phyloP scores from a whole-genome alignment of 352 stramenopile species.

The Globisporangium heterothallicum region DNA sequence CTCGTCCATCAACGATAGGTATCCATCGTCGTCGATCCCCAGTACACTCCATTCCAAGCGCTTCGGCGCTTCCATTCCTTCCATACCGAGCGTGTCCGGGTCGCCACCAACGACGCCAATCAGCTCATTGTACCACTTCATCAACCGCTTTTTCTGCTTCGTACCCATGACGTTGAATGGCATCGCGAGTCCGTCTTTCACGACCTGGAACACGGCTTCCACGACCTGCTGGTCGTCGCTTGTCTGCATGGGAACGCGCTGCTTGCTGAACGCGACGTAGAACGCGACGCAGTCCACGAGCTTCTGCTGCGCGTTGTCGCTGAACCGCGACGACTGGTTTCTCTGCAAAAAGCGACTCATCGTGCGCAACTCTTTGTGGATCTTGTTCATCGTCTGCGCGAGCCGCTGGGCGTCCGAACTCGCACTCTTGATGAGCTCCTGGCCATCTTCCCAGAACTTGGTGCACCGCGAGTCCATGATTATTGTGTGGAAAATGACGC shows the following conservation, averaged over 20 bases:
- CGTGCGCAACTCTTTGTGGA: constrained; percentile 66
- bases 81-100: constrained; percentile 27
- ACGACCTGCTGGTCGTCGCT: constrained; percentile 31
- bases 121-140: constrained; percentile 86
- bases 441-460: constrained; percentile 77
- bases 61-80: constrained; percentile 13
- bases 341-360: constrained; percentile 75
- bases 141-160: constrained; percentile 77
- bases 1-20: constrained; percentile 62
- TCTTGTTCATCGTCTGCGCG: constrained; percentile 35
- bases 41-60: constrained; percentile 58
- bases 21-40: constrained; percentile 70
- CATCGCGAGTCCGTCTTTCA: constrained; percentile 82
- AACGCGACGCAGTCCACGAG: constrained; percentile 59
- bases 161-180: constrained; percentile 74
- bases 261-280: constrained; percentile 65
- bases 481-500: too few species aligned
- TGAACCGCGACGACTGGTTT: constrained; percentile 76
- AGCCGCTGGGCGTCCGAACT: constrained; percentile 18
- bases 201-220: constrained; percentile 55
- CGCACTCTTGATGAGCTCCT: constrained; percentile 33
- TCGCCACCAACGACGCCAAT: constrained; percentile 50
- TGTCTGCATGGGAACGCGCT: constrained; percentile 15
- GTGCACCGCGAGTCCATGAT: constrained; percentile 57
- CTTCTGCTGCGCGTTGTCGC: constrained; percentile 75